A percentile compares a stretch with the other conserved stretches of the same genome.
Evolutionary conservation across 495 filamentous ascomycete genomes (phyloP).

Genomic region (Penicillium egyptiacum): DNA sequence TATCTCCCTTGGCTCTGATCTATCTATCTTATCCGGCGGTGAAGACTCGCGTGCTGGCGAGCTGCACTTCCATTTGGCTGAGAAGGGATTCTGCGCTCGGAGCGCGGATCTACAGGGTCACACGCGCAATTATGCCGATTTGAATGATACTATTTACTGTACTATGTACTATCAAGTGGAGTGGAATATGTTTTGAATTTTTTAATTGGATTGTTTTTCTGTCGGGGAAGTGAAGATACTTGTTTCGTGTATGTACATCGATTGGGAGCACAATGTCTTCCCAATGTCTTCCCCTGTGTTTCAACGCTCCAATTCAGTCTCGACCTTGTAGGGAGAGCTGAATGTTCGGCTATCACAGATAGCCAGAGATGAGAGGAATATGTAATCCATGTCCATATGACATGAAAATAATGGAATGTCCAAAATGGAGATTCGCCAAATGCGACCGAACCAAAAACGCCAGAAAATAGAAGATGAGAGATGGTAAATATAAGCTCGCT

Average conservation of each 20-base stretch:
- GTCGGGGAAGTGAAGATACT: not conserved
- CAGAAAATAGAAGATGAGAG: conserved; percentile 9
- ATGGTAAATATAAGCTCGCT: conserved; percentile 7
- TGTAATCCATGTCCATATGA: conserved; percentile 1
- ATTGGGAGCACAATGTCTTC: conserved; percentile 18
- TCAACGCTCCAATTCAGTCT: conserved; percentile 20
- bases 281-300: conserved; percentile 12
- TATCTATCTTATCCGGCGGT: conserved; percentile 24
- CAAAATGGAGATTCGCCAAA: conserved; percentile 9
- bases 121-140: conserved; percentile 18
- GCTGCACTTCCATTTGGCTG: conserved; percentile 2
- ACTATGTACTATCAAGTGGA: not conserved
- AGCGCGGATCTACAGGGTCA: conserved; percentile 27
- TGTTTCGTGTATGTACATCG: conserved; percentile 13
- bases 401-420: conserved; percentile 16
- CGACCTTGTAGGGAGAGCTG: conserved; percentile 27
- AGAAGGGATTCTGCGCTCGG: conserved; percentile 8
- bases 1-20: conserved; percentile 23
- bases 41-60: conserved; percentile 9
- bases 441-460: conserved; percentile 18
- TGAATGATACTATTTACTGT: not conserved
- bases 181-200: not conserved
- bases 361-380: conserved; percentile 10
- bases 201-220: conserved; percentile 8
- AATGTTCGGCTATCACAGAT: conserved; percentile 8